A percentile compares a stretch with the other conserved stretches of the same genome.
These are phyloP conservation scores for Vicia sativa DNA, from an alignment of 306 rosid species.

Conservation along the genomic window DNA sequence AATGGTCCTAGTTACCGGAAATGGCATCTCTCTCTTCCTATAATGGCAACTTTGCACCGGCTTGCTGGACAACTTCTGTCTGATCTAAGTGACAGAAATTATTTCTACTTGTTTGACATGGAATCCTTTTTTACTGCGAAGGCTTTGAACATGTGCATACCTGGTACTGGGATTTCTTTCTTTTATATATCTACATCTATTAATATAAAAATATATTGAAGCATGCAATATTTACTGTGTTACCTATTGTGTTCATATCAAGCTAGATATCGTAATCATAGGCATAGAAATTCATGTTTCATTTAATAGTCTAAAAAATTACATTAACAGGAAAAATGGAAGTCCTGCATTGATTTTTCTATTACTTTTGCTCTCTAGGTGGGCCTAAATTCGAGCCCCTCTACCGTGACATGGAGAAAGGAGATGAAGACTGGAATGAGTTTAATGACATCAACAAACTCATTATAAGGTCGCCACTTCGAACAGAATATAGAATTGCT, in stretches of 20 bases:
- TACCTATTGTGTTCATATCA: constrained; percentile 2
- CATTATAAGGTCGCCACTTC: constrained; percentile 95
- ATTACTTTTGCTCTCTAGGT: constrained; percentile 52
- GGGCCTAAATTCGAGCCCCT: constrained; percentile 99
- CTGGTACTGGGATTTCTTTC: constrained; percentile 56
- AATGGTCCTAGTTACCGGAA: constrained; percentile 98
- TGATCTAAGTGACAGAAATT: constrained; percentile 91
- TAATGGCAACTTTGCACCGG: constrained; percentile 98
- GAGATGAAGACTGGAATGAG: constrained; percentile 99
- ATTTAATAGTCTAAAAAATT: background rate
- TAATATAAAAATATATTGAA: background rate
- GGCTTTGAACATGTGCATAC: constrained; percentile 99
- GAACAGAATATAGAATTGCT: constrained; percentile 97
- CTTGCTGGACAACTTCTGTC: constrained; percentile 97
- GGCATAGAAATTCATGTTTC: background rate
- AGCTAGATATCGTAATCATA: constrained; percentile 15
- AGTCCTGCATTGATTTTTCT: constrained; percentile 27
- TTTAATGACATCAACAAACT: constrained; percentile 98
- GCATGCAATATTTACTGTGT: background rate
- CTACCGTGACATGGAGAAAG: constrained; percentile 99
- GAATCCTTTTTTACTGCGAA: constrained; percentile 98
- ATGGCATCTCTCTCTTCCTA: constrained; percentile 99
- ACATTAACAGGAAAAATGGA: background rate
- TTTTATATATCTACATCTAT: background rate
- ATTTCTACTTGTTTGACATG: constrained; percentile 98